Evolutionary conservation across 2,329 filamentous ascomycete genomes (phyloP).

Genomic region (Gaeumannomyces sp.): DNA sequence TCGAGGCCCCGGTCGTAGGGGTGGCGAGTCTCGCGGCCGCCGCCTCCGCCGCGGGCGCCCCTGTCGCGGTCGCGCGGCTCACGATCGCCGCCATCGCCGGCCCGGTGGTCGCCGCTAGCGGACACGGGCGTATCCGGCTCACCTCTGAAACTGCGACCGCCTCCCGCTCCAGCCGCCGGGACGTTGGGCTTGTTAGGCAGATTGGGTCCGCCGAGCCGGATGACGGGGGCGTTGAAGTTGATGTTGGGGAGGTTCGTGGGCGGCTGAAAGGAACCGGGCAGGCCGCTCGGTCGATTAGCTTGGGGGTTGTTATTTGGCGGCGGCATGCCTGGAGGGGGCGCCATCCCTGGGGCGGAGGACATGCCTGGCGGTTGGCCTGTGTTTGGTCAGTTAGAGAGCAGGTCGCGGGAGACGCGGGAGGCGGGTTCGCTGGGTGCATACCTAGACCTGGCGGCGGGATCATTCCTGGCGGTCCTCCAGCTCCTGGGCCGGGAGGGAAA

Average conservation of each 20-base stretch:
- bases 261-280: constrained; percentile 79
- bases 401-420: constrained; percentile 9
- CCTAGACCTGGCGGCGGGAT: constrained; percentile 77
- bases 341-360: constrained; percentile 73
- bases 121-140: constrained; percentile 37
- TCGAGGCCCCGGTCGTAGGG: constrained; percentile 63
- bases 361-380: constrained; percentile 73
- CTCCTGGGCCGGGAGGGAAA: constrained; percentile 54
- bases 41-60: constrained; percentile 20
- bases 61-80: constrained; percentile 24
- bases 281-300: constrained; percentile 71
- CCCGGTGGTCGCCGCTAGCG: constrained; percentile 30
- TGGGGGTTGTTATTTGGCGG: constrained; percentile 53
- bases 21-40: constrained; percentile 35
- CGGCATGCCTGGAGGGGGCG: constrained; percentile 70
- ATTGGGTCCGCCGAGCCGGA: constrained; percentile 76
- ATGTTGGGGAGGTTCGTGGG: constrained; percentile 93
- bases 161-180: constrained; percentile 32
- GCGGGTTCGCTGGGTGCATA: constrained; percentile 35
- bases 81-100: constrained; percentile 55
- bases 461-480: constrained; percentile 54
- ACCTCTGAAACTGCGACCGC: constrained; percentile 34
- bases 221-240: constrained; percentile 96
- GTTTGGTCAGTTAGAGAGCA: constrained; percentile 17
- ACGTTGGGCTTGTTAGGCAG: constrained; percentile 56